Evolutionary conservation across 768 basidiomycete genomes (phyloP).

Genomic region (Lactarius quietus): DNA sequence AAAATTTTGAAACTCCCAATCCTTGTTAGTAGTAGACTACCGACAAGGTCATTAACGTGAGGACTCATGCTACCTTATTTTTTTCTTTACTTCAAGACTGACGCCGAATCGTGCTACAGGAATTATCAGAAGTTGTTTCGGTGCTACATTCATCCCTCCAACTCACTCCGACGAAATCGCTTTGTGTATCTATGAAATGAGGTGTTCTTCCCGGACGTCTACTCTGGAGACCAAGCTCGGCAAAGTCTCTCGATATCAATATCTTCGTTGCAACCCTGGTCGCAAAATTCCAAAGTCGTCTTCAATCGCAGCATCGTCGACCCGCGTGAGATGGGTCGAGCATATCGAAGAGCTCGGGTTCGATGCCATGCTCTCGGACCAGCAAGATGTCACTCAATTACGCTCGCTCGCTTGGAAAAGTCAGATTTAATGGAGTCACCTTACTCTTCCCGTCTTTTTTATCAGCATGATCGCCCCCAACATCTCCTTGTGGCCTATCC

Average conservation of each 20-base stretch:
- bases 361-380: conserved; percentile 80
- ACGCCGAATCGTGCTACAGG: too few species aligned
- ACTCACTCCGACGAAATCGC: conserved; percentile 62
- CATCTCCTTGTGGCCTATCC: conserved; percentile 55
- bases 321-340: conserved; percentile 82
- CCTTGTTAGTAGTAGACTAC: too few species aligned
- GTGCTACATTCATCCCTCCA: conserved; percentile 72
- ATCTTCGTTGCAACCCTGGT: conserved; percentile 70
- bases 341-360: conserved; percentile 86
- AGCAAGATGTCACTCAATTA: conserved; percentile 78
- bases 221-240: conserved; percentile 70
- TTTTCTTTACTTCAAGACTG: too few species aligned
- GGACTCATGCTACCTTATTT: too few species aligned
- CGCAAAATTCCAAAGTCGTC: conserved; percentile 67
- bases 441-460: conserved; percentile 95
- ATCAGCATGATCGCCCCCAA: conserved; percentile 79
- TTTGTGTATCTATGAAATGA: conserved; percentile 91
- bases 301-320: conserved; percentile 73
- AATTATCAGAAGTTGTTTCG: conserved; percentile 92
- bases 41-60: too few species aligned
- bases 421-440: conserved; percentile 64
- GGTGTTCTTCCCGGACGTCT: conserved; percentile 75
- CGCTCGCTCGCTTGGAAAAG: conserved; percentile 83
- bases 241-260: conserved; percentile 67
- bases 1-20: too few species aligned